Conservation (phyloP, 768 basidiomycete genomes). For the Pseudohyphozyma bogoriensis region DNA sequence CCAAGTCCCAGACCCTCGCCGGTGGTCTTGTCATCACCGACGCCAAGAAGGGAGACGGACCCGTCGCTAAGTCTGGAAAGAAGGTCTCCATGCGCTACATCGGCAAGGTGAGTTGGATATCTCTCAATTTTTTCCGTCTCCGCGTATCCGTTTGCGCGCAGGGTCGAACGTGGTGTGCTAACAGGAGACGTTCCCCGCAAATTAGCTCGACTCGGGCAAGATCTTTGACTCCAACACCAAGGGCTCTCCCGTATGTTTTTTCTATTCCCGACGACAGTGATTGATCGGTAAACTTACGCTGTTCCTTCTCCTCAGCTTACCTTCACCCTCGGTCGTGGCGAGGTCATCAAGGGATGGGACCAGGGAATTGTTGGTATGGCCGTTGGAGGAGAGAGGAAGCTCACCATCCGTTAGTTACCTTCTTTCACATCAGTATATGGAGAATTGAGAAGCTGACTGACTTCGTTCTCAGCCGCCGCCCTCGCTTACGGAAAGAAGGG, state of each 20-base stretch:
- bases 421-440: background rate
- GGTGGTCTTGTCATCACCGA: conserved; percentile 71
- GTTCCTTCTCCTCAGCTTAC: conserved; percentile 46
- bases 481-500: conserved; percentile 53
- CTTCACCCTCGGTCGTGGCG: conserved; percentile 71
- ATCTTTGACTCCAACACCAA: conserved; percentile 57
- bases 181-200: background rate
- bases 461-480: conserved; percentile 32
- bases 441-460: background rate
- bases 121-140: no score
- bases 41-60: conserved; percentile 67
- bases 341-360: conserved; percentile 80
- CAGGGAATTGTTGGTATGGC: conserved; percentile 86
- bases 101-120: conserved; percentile 72
- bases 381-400: conserved; percentile 66
- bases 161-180: background rate
- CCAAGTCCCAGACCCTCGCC: conserved; percentile 42
- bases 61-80: conserved; percentile 74
- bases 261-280: conserved; percentile 28
- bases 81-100: conserved; percentile 81
- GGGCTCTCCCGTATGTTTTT: conserved; percentile 66
- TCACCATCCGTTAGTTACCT: conserved; percentile 65
- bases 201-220: conserved; percentile 45
- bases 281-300: background rate
- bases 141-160: conserved; percentile 4